These are phyloP conservation scores for Venustampulla echinocandica DNA, from an alignment of 495 filamentous ascomycete species.

Conservation along the genomic window DNA sequence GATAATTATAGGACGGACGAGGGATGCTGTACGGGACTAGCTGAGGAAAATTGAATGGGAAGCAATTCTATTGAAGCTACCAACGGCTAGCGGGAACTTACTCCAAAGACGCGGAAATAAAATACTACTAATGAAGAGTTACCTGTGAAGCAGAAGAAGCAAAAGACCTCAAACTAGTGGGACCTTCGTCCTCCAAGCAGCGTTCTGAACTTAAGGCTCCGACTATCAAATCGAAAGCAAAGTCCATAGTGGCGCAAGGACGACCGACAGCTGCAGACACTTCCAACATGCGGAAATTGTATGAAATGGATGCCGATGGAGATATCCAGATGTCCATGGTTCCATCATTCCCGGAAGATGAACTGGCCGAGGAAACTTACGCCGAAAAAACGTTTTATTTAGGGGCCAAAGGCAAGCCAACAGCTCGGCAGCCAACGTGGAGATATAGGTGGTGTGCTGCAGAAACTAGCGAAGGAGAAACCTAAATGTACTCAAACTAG, in stretches of 20 bases:
- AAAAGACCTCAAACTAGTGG: no score
- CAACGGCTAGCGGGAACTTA: background rate
- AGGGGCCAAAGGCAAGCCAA: slow-evolving; percentile 9
- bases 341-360: background rate
- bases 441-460: slow-evolving; percentile 17
- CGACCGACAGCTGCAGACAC: background rate
- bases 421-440: slow-evolving; percentile 10
- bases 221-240: no score
- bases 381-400: background rate
- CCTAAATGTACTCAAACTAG: no score
- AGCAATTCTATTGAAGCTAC: background rate
- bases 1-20: slow-evolving; percentile 5
- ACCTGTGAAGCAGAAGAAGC: no score
- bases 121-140: no score
- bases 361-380: background rate
- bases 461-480: slow-evolving; percentile 18
- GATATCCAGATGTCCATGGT: background rate
- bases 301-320: slow-evolving; percentile 2
- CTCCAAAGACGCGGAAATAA: no score
- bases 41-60: slow-evolving; percentile 10
- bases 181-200: no score
- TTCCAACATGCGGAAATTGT: slow-evolving; percentile 3
- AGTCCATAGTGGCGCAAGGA: slow-evolving; percentile 4
- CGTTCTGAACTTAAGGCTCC: no score
- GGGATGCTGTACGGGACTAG: slow-evolving; percentile 9